Percentiles rank a stretch among this genome's conserved stretches.
These are phyloP conservation scores for Volvox reticuliferus DNA, from an alignment of 139 green algal species.

Conservation along the genomic window DNA sequence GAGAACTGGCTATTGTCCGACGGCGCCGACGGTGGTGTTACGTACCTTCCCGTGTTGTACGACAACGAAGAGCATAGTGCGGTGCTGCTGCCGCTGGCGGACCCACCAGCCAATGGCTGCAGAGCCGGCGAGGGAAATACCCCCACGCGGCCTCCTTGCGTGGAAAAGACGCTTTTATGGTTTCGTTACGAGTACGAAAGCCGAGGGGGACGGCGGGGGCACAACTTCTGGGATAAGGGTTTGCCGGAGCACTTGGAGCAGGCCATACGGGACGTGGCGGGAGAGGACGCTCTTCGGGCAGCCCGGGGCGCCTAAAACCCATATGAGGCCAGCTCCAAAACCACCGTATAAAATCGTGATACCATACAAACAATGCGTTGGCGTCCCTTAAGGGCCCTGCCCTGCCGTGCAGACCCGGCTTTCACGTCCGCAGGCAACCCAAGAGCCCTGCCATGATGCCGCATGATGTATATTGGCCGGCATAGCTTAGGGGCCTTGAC, in stretches of 20 bases:
- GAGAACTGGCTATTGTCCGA: constrained; percentile 39
- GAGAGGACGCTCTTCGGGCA: not conserved
- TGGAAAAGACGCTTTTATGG: not conserved
- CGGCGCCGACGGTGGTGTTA: not conserved
- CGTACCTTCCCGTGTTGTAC: constrained; percentile 40
- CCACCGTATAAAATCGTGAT: no score
- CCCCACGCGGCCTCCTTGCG: not conserved
- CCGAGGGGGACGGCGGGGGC: not conserved
- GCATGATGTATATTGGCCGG: no score
- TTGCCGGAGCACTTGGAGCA: constrained; percentile 6
- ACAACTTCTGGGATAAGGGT: constrained; percentile 30
- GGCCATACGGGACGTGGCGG: constrained; percentile 30
- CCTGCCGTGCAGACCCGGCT: no score
- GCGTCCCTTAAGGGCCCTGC: no score
- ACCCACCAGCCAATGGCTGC: not conserved
- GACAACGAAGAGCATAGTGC: constrained; percentile 30
- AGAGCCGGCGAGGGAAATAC: not conserved
- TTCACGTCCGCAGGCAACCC: no score
- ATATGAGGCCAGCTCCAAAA: no score
- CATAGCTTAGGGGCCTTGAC: no score
- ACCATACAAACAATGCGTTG: no score
- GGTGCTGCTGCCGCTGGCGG: constrained; percentile 33
- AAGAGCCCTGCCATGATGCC: no score
- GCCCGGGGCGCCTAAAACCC: not conserved
- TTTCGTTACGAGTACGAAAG: constrained; percentile 44